A percentile compares a stretch with the other conserved stretches of the same genome.
phyloP scores from a whole-genome alignment of 2,329 filamentous ascomycete genomes.

The Aspergillus ochraceoroseus region DNA sequence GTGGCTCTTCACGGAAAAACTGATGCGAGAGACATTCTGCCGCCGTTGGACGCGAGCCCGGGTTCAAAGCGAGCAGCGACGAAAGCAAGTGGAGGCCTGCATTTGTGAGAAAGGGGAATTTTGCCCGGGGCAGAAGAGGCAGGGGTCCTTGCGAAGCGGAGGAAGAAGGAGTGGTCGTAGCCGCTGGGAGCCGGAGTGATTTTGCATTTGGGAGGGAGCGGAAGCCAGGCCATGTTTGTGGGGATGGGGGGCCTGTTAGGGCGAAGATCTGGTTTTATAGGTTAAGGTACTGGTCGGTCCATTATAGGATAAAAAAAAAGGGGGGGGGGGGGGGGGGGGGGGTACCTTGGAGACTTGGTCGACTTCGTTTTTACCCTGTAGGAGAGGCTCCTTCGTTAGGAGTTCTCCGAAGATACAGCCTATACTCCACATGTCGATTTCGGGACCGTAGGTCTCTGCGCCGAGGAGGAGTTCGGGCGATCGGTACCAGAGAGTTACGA shows the following conservation, averaged over 20 bases:
- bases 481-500: constrained; percentile 97
- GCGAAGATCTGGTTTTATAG: constrained; percentile 79
- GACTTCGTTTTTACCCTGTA: constrained; percentile 89
- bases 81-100: constrained; percentile 67
- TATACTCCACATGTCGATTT: constrained; percentile 92
- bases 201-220: constrained; percentile 81
- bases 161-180: constrained; percentile 41
- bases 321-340: constrained; percentile 1
- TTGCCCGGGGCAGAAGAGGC: constrained; percentile 60
- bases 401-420: constrained; percentile 96
- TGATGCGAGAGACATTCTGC: constrained; percentile 68
- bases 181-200: constrained; percentile 68
- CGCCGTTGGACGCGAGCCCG: constrained; percentile 64
- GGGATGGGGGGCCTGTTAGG: constrained; percentile 78
- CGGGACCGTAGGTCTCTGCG: constrained; percentile 64
- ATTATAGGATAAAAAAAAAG: constrained; percentile 3
- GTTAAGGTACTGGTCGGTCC: constrained; percentile 11
- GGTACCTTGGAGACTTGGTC: constrained; percentile 69
- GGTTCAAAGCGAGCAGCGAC: constrained; percentile 68
- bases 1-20: constrained; percentile 86
- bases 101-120: constrained; percentile 74
- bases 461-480: constrained; percentile 86
- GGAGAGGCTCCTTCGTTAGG: constrained; percentile 71
- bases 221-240: constrained; percentile 80
- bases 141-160: constrained; percentile 36